Conservation (phyloP, 805 yeast genomes). For the Suhomyces xylopsoci region DNA sequence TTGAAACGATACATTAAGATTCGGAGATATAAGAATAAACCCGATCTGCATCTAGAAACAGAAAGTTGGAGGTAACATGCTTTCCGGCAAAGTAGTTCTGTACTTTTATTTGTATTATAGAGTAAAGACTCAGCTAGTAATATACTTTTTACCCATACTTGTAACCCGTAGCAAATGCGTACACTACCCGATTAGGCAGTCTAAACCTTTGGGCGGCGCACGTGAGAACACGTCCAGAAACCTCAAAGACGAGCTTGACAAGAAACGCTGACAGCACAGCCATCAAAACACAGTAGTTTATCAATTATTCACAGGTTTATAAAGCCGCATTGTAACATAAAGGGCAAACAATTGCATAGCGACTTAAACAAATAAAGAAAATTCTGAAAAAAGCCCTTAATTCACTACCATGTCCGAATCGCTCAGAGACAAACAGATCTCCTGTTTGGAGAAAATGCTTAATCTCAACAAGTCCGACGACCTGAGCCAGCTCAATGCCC, state of each 20-base stretch:
- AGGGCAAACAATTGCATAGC: neutral
- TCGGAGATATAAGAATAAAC: neutral
- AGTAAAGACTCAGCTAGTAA: neutral
- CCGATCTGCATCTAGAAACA: neutral
- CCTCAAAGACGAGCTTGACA: neutral
- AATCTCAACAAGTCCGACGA: constrained; percentile 67
- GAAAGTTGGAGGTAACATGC: neutral
- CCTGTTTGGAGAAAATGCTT: constrained; percentile 71
- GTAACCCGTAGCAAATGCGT: neutral
- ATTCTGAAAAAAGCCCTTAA: neutral
- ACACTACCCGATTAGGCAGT: constrained; percentile 6
- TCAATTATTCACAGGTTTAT: neutral
- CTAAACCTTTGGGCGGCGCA: neutral
- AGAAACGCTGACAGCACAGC: neutral
- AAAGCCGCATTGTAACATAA: neutral
- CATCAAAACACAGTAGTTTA: neutral
- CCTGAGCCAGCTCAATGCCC: constrained; percentile 51
- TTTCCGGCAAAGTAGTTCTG: neutral
- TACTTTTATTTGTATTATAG: neutral
- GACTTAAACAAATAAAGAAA: neutral
- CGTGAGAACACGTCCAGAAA: neutral
- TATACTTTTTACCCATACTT: neutral
- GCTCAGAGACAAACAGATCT: constrained; percentile 26
- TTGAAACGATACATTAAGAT: neutral
- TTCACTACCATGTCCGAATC: constrained; percentile 4